phyloP scores from a whole-genome alignment of 2,329 filamentous ascomycete genomes.

The Penicillium sumatraense region DNA sequence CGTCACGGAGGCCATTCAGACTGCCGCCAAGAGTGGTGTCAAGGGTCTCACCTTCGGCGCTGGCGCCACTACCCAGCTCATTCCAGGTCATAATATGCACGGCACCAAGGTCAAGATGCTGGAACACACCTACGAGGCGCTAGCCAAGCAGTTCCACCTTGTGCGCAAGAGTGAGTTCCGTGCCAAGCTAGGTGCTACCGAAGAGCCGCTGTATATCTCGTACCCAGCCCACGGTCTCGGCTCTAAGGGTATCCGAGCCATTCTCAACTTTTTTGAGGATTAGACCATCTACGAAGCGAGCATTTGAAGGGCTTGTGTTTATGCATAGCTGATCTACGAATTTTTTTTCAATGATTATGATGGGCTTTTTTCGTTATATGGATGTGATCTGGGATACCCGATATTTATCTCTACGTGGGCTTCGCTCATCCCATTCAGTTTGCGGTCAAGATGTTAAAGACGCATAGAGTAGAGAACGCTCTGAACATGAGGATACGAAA shows the following conservation, averaged over 20 bases:
- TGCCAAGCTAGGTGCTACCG: slow-evolving; percentile 83
- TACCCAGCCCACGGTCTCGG: slow-evolving; percentile 87
- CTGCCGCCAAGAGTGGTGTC: slow-evolving; percentile 62
- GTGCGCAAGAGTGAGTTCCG: slow-evolving; percentile 87
- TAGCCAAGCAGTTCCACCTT: slow-evolving; percentile 80
- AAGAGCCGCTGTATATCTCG: slow-evolving; percentile 86
- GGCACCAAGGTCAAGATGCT: slow-evolving; percentile 81
- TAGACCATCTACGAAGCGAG: slow-evolving; percentile 23
- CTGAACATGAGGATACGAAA: background rate
- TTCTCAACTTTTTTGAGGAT: slow-evolving; percentile 86
- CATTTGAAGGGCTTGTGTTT: background rate
- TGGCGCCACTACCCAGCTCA: slow-evolving; percentile 75
- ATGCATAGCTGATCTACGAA: slow-evolving; percentile 8
- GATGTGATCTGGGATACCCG: background rate
- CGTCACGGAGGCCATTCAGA: slow-evolving; percentile 72
- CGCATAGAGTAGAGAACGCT: slow-evolving; percentile 13
- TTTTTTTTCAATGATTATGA: slow-evolving; percentile 8
- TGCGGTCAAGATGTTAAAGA: slow-evolving; percentile 4
- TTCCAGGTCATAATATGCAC: slow-evolving; percentile 78
- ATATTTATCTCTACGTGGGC: background rate
- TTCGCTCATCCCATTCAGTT: background rate
- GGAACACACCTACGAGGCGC: slow-evolving; percentile 77
- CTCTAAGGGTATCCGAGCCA: slow-evolving; percentile 78
- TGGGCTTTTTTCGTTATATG: slow-evolving; percentile 3
- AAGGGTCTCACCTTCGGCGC: slow-evolving; percentile 82